Evolutionary conservation across 495 filamentous ascomycete species (phyloP), one percentile per base, ranked within the genome.

Genomic region (Hypoxylon cercidicola): DNA sequence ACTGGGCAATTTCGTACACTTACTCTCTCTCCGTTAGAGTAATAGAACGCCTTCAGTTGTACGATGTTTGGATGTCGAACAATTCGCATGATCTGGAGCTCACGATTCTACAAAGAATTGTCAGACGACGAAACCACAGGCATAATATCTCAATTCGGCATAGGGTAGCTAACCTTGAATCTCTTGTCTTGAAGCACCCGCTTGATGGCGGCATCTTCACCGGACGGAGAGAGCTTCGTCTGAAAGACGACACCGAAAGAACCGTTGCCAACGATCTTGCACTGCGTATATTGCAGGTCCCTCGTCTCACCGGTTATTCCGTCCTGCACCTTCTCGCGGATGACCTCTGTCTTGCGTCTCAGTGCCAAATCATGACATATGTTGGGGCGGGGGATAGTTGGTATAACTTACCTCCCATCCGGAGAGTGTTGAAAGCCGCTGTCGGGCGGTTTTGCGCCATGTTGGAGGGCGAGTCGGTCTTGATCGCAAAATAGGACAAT

Each of bases 201-300:
- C 83, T 99, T 99, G 81, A 99, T 99, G 73, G 95, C 95, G 57
- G 95, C 95, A 79, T 99, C 95, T 76, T 99, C 95, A 61, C 94
- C 94, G 66, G 89, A 94, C 13, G 95, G 95, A 62, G 95, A 93
- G 72, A 99, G 88, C 80, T 98, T 99, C 28, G 95, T 99, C 78
- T 99, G 95, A 75, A 99, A 99, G 62, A 99, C 95, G 18, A 99
- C 95, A 60, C 95, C 95, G 75, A 99, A 99, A 12, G 95, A 98
- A 53, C 95, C 95, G 78, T 99, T 99, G 70, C 95, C 95, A n/a
- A 99, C 95, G 64, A 99, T 98, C 82, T 99, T 99, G 81, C 95
- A 99, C 76, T 99, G 95, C 41, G 95, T 98, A 72, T 99, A 99
- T 74, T 95, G 92, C 79, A 99, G 89, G 71, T 99, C 95, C 75